Evolutionary conservation across 345 rosid genomes (phyloP), one percentile per base, ranked within the genome.

Genomic region (Salix brachista): DNA sequence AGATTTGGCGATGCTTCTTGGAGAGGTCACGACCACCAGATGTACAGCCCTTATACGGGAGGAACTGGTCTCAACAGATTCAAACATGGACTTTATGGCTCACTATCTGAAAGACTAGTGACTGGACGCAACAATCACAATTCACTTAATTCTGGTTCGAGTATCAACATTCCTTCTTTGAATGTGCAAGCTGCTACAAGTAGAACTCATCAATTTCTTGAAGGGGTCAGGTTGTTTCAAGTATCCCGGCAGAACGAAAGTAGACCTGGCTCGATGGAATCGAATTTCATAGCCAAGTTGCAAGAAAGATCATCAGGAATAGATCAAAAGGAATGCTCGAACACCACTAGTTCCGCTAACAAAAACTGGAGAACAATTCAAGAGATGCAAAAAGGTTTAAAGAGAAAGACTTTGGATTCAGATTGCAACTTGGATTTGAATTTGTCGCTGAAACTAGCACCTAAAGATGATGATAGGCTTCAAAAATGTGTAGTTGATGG

Each of bases 351-450:
- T 21, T 48, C 14, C 44, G 64, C 64, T 10, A 2, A 58, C 28
- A 58, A 23, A 23, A 58, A 58, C 1, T 62, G 80, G 80, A 34
- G 26, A 61, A 21, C n/a, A 50, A 65, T 28, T 66, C 70, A 78
- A 80, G 85, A 75, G 71, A 66, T 70, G 25, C 79, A 77, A 65
- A 73, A 79, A 14, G 62, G 48, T 67, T 61, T 76, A 67, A 89
- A 87, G 78, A 86, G 91, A 82, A 89, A 87, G 87, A 77, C 26
- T 32, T 71, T 70, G 70, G 83, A 79, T 18, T 62, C 82, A 19
- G 83, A 79, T 61, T 64, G 50, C 48, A 80, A 75, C 65, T 71
- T 90, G 66, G 98, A 94, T 81, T 85, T 94, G 90, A 87, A 90
- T 76, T 84, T 94, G 62, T 88, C 97, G 17, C 86, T 89, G 70